These are phyloP conservation scores for Coemansia sp. DNA, from an alignment of 192 early-diverging fungal genomes.

Conservation along the genomic window DNA sequence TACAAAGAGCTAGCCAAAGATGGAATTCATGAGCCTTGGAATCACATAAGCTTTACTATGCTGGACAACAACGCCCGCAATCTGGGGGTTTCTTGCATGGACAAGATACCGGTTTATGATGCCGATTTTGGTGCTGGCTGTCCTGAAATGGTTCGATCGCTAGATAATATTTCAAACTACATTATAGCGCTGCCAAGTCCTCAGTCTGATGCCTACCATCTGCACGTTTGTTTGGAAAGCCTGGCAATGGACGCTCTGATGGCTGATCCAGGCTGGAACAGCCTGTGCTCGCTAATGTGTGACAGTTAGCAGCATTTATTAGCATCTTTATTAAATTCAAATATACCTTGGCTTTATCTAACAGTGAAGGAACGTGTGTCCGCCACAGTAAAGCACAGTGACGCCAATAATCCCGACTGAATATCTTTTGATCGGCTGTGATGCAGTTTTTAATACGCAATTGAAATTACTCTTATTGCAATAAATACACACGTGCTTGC, in stretches of 20 bases:
- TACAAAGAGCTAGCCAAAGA: not conserved
- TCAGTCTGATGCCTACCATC: not conserved
- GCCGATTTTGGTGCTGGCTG: not conserved
- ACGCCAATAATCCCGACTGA: no score
- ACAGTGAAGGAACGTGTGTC: slow-evolving; percentile 46
- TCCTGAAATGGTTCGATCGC: not conserved
- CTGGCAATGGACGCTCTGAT: not conserved
- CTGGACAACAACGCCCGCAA: not conserved
- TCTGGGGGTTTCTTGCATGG: not conserved
- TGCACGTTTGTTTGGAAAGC: not conserved
- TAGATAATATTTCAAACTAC: not conserved
- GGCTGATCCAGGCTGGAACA: not conserved
- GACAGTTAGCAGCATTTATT: not conserved
- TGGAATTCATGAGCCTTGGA: not conserved
- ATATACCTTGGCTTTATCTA: slow-evolving; percentile 50
- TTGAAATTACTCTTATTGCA: slow-evolving; percentile 17
- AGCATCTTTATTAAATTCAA: slow-evolving; percentile 18
- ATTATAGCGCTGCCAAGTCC: not conserved
- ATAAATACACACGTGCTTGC: no score
- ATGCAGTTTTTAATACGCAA: not conserved
- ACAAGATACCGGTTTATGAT: not conserved
- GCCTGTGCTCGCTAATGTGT: not conserved
- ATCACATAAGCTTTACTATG: not conserved
- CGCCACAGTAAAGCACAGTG: not conserved
- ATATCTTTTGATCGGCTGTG: no score